Evolutionary conservation across 345 rosid genomes (phyloP).

Genomic region (Chamaenerion angustifolium): DNA sequence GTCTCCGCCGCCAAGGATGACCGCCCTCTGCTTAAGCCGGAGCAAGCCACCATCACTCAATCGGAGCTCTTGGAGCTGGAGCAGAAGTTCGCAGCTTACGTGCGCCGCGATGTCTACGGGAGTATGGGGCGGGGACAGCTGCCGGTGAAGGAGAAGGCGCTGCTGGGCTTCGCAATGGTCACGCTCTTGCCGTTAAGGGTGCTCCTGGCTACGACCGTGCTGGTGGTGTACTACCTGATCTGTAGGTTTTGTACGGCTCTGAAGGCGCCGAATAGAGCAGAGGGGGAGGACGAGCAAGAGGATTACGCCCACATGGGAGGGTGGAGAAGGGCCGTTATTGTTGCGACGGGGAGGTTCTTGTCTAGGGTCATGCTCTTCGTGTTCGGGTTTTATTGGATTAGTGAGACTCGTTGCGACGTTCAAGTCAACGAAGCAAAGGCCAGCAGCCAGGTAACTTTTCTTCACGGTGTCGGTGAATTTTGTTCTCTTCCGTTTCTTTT

Average conservation of each 20-base stretch:
- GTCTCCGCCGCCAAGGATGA: constrained; percentile 43
- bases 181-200: constrained; percentile 69
- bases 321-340: constrained; percentile 70
- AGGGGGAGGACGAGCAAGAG: constrained; percentile 63
- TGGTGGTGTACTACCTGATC: constrained; percentile 60
- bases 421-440: constrained; percentile 10
- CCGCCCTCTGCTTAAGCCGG: constrained; percentile 65
- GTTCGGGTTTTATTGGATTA: constrained; percentile 90
- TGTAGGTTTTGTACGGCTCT: constrained; percentile 76
- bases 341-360: constrained; percentile 51
- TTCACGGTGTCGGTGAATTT: not conserved
- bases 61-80: constrained; percentile 57
- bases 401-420: constrained; percentile 18
- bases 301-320: constrained; percentile 89
- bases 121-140: constrained; percentile 80
- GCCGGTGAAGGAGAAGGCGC: constrained; percentile 48
- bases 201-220: constrained; percentile 29
- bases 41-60: constrained; percentile 19
- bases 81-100: constrained; percentile 80
- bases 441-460: constrained; percentile 18
- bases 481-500: not conserved
- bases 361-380: constrained; percentile 66
- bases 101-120: constrained; percentile 71
- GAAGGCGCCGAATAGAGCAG: constrained; percentile 56
- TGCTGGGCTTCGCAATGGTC: constrained; percentile 40